Conservation (phyloP, 306 rosid species). For the Gynostemma pentaphyllum region DNA sequence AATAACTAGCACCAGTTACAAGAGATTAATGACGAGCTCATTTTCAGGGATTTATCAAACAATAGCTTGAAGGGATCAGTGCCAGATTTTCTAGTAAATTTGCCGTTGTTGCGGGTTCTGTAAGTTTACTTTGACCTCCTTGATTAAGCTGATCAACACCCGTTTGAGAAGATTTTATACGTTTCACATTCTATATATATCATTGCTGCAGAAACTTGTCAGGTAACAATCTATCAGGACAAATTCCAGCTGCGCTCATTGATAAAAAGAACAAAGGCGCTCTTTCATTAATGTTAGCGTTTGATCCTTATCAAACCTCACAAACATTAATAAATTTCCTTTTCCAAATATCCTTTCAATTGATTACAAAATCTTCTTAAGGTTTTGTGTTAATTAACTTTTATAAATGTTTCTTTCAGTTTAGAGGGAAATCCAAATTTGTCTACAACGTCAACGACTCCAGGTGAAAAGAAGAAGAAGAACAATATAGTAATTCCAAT, state of each 20-base stretch:
- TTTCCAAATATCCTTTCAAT: background rate
- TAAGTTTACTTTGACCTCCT: background rate
- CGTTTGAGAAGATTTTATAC: background rate
- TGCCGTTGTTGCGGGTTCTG: background rate
- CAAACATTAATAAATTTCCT: background rate
- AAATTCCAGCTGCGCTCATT: background rate
- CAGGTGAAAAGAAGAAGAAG: background rate
- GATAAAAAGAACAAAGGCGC: no score
- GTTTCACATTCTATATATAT: background rate
- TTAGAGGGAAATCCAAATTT: no score
- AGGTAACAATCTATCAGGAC: background rate
- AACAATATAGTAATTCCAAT: conserved; percentile 15
- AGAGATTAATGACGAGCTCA: no score
- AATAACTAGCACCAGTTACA: no score
- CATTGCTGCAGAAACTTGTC: background rate
- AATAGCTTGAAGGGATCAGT: no score
- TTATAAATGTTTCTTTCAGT: background rate
- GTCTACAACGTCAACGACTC: background rate
- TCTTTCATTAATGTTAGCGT: background rate
- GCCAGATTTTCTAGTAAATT: background rate
- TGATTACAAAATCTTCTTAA: no score
- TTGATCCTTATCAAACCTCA: background rate
- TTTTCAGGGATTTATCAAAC: no score
- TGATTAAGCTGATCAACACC: no score
- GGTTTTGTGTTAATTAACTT: background rate